A percentile compares a stretch with the other conserved stretches of the same genome.
Conservation (phyloP, 495 filamentous ascomycete genomes). For the Penicillium longicatenatum region DNA sequence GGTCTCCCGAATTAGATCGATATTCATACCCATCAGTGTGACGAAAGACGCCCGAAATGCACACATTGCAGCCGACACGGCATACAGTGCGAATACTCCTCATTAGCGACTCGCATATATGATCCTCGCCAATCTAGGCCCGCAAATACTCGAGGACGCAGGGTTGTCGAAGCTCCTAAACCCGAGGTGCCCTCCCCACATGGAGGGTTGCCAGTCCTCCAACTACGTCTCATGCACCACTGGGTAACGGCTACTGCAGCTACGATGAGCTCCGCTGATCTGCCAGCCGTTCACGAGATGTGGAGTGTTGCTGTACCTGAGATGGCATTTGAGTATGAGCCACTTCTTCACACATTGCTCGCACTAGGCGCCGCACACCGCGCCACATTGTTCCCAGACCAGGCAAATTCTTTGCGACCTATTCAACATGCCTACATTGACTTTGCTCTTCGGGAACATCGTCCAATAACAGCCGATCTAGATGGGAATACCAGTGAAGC, state of each 20-base stretch:
- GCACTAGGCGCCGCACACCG: constrained; percentile 25
- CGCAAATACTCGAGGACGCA: neutral
- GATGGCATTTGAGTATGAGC: constrained; percentile 29
- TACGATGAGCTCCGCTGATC: constrained; percentile 25
- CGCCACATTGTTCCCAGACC: constrained; percentile 16
- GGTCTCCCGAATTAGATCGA: neutral
- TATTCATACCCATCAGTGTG: constrained; percentile 11
- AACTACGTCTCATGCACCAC: constrained; percentile 28
- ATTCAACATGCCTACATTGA: constrained; percentile 27
- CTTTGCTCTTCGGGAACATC: constrained; percentile 19
- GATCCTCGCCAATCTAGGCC: constrained; percentile 9
- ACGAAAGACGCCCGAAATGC: constrained; percentile 24
- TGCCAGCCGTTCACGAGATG: constrained; percentile 17
- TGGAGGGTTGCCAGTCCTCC: constrained; percentile 16
- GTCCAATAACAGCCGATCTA: constrained; percentile 14
- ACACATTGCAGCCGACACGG: constrained; percentile 24
- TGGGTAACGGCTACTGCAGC: constrained; percentile 22
- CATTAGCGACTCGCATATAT: constrained; percentile 19
- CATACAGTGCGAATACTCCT: constrained; percentile 19
- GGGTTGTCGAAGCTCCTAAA: neutral
- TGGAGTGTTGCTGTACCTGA: constrained; percentile 24
- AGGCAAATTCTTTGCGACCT: constrained; percentile 21
- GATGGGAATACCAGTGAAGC: constrained; percentile 18
- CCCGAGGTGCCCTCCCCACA: constrained; percentile 12
- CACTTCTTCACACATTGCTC: constrained; percentile 29